Base-by-base conservation (phyloP, 352 stramenopile species). In the Pythium pyrilobum region DNA sequence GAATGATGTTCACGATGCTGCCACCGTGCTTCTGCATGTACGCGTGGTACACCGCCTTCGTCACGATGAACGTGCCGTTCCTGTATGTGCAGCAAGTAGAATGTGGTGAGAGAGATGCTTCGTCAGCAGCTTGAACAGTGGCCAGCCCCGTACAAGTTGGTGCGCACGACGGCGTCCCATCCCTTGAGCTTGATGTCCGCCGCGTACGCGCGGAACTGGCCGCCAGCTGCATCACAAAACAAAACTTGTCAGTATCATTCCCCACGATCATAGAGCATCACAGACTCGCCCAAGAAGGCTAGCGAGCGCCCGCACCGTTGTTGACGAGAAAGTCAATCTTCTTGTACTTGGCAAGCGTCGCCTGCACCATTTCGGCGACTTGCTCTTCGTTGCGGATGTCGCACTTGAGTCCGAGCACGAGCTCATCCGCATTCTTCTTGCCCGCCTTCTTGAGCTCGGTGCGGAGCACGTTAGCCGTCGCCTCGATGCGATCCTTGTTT, bases 1-100 rank as follows among this genome's bases (percentile, higher is more conserved):
- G 70, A 20, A 96, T 97, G 60, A 98, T 98, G 72, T 97, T 98
- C 24, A 98, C 92, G 55, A 98, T 97, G 38, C 78, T 89, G 16
- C 91, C 91, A 34, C 92, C 92, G 64, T 89, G 64, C n/a, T 97
- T 59, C 44, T 97, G 83, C 90, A 98, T 97, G 61, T 88, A 97
- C 46, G 92, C 72, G 33, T 96, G 81, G 64, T 92, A 97, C 15
- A 86, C 85, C 44, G 96, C 86, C 66, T 95, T 95, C 41, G 87
- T 97, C 32, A 97, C 81, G 37, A 92, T 71, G 69, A 97, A 98
- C 18, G 91, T 97, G 9, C 89, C 89, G 25, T 82, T 95, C 40
- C 80, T 91, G 25, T 4, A 28, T 21, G 9, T 9, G 12, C 10
- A 47, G 21, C 23, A 62, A 5, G 13, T 18, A 13, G 39, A 24